phyloP scores from a whole-genome alignment of 2,329 filamentous ascomycete species.

The Stachybotrys echinatus region DNA sequence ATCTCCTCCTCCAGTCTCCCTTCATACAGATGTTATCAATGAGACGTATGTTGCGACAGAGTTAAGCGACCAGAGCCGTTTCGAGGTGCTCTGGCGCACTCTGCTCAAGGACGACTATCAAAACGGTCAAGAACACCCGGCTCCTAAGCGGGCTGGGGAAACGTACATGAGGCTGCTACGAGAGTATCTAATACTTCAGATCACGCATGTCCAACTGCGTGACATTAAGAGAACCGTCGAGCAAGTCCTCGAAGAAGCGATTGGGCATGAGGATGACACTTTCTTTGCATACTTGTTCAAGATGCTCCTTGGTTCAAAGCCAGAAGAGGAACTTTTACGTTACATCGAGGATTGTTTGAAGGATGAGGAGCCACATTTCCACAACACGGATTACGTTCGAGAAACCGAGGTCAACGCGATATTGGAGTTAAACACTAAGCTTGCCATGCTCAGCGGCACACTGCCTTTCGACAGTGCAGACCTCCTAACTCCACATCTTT shows the following conservation, averaged over 20 bases:
- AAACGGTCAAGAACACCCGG: not conserved
- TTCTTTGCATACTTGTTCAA: too few relatives aligned
- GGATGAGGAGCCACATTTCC: too few relatives aligned
- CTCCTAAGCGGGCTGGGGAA: not conserved
- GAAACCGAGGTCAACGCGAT: not conserved
- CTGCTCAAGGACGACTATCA: not conserved
- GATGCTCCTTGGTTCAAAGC: too few relatives aligned
- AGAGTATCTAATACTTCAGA: not conserved
- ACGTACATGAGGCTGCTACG: not conserved
- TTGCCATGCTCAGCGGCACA: not conserved
- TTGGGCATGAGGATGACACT: too few relatives aligned
- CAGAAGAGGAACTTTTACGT: too few relatives aligned
- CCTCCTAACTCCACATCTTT: not conserved
- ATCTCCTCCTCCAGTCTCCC: not conserved
- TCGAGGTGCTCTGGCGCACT: not conserved
- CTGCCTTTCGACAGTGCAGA: not conserved
- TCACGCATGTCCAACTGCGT: not conserved
- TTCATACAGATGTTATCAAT: not conserved
- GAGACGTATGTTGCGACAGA: not conserved
- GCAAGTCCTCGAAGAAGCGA: too few relatives aligned
- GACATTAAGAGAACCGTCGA: too few relatives aligned
- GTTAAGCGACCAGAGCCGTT: not conserved
- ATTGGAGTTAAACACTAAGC: not conserved
- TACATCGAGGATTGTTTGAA: too few relatives aligned
- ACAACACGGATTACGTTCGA: not conserved